Evolutionary conservation across 352 stramenopile species (phyloP).

Genomic region (Phytophthora melonis): DNA sequence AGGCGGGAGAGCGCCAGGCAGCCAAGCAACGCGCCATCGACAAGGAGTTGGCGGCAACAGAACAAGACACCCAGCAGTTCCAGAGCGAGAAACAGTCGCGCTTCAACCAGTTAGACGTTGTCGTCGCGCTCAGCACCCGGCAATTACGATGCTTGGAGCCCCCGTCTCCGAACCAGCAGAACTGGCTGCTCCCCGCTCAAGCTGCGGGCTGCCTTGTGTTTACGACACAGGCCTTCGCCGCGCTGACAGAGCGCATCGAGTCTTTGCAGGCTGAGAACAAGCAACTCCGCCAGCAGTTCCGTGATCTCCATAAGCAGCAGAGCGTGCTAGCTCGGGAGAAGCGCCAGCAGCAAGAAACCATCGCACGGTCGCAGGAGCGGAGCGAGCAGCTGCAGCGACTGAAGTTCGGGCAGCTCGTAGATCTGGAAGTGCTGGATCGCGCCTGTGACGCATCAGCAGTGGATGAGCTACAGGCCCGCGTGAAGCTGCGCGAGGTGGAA

Average conservation of each 20-base stretch:
- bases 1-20: conserved; percentile 84
- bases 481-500: conserved; percentile 79
- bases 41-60: conserved; percentile 91
- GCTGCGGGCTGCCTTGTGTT: conserved; percentile 80
- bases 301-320: conserved; percentile 91
- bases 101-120: conserved; percentile 91
- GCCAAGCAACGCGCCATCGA: conserved; percentile 91
- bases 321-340: conserved; percentile 85
- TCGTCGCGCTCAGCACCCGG: conserved; percentile 75
- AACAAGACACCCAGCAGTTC: conserved; percentile 92
- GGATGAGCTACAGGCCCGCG: conserved; percentile 75
- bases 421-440: conserved; percentile 92
- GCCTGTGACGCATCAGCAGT: conserved; percentile 79
- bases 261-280: conserved; percentile 87
- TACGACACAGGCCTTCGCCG: conserved; percentile 61
- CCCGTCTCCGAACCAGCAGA: conserved; percentile 25
- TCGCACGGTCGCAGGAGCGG: conserved; percentile 67
- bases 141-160: conserved; percentile 78
- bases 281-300: conserved; percentile 88
- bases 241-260: conserved; percentile 77
- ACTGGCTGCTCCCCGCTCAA: conserved; percentile 64
- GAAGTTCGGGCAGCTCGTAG: conserved; percentile 83
- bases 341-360: conserved; percentile 71
- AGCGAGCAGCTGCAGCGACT: conserved; percentile 85
- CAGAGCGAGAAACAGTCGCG: conserved; percentile 94